Conservation (phyloP, 2,329 filamentous ascomycete species). For the Alternaria novae-zelandiae region DNA sequence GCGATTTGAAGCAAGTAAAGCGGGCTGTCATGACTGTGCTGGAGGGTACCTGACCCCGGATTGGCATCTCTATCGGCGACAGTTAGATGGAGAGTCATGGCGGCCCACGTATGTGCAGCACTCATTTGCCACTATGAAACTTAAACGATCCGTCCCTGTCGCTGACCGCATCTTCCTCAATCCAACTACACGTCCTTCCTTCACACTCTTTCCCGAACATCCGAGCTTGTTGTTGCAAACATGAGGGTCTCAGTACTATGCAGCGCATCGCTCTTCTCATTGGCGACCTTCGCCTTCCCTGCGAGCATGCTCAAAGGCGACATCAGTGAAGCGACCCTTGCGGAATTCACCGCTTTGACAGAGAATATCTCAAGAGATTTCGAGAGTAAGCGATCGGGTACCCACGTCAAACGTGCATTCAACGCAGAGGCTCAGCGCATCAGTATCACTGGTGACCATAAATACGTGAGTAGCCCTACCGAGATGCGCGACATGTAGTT, state of each 20-base stretch:
- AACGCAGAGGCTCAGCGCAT: conserved; percentile 21
- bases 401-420: conserved; percentile 14
- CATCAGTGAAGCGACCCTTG: conserved; percentile 14
- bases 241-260: conserved; percentile 18
- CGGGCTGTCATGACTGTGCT: background rate
- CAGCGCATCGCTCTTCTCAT: conserved; percentile 15
- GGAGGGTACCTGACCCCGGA: background rate
- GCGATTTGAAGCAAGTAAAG: conserved; percentile 1
- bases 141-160: background rate
- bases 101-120: background rate
- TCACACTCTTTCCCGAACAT: conserved; percentile 1
- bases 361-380: conserved; percentile 16
- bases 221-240: background rate
- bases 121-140: background rate
- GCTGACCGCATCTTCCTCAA: background rate
- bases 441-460: conserved; percentile 15
- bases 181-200: background rate
- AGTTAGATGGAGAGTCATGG: background rate
- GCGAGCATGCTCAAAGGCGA: conserved; percentile 17
- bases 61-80: conserved; percentile 3
- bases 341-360: conserved; percentile 16
- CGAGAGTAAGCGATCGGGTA: conserved; percentile 8
- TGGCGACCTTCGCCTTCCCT: conserved; percentile 18
- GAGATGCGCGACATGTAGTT: background rate
- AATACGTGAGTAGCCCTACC: conserved; percentile 10